Evolutionary conservation across 805 yeast species (phyloP).

Genomic region (Lipomyces chichibuensis): DNA sequence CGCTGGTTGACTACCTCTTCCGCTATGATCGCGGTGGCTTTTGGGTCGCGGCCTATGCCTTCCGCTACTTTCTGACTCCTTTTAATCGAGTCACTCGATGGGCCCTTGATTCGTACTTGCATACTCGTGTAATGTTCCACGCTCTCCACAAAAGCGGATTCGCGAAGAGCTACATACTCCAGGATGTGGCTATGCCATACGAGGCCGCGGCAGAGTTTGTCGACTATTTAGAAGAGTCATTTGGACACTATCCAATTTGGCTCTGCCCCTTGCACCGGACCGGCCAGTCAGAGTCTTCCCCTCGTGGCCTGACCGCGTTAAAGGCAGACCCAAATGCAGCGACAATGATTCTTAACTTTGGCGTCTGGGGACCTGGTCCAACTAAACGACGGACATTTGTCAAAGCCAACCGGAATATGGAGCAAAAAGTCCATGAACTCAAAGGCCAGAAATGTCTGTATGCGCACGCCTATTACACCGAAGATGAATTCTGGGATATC

Average conservation of each 20-base stretch:
- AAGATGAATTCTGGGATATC: conserved; percentile 4
- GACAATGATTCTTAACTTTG: conserved; percentile 5
- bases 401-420: background rate
- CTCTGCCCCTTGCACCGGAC: conserved; percentile 5
- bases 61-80: conserved; percentile 7
- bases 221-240: background rate
- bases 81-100: conserved; percentile 12
- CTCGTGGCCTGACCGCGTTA: background rate
- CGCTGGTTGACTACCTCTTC: conserved; percentile 7
- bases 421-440: conserved; percentile 9
- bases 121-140: conserved; percentile 11
- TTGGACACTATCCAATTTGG: conserved; percentile 11
- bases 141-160: conserved; percentile 8
- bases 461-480: conserved; percentile 9
- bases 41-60: conserved; percentile 7
- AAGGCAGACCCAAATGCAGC: background rate
- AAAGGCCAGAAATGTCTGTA: conserved; percentile 10
- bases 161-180: background rate
- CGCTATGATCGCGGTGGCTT: conserved; percentile 13
- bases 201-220: background rate
- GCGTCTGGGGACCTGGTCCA: conserved; percentile 9
- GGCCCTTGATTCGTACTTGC: conserved; percentile 7
- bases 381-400: conserved; percentile 1
- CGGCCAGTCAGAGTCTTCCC: conserved; percentile 1
- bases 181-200: conserved; percentile 10